These are phyloP conservation scores for Talaromyces sp. DNA, from an alignment of 2,329 filamentous ascomycete species.

Conservation along the genomic window DNA sequence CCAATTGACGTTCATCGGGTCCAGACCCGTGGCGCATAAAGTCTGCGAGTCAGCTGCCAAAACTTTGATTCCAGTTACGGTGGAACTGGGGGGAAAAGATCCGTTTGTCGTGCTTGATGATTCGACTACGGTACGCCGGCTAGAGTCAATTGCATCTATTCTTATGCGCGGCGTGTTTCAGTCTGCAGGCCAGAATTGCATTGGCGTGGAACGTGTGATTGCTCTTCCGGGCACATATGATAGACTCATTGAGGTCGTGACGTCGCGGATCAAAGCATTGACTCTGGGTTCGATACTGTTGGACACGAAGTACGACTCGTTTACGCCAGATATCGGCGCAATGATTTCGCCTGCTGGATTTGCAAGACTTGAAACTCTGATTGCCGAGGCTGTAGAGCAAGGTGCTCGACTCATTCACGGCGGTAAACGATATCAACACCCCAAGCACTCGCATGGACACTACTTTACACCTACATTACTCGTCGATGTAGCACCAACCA, in stretches of 20 bases:
- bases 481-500: slow-evolving; percentile 78
- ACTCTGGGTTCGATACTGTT: slow-evolving; percentile 69
- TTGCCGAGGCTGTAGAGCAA: slow-evolving; percentile 69
- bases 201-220: slow-evolving; percentile 91
- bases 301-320: slow-evolving; percentile 33
- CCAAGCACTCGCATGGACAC: slow-evolving; percentile 71
- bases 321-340: slow-evolving; percentile 70
- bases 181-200: slow-evolving; percentile 93
- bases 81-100: slow-evolving; percentile 94
- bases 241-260: slow-evolving; percentile 65
- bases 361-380: slow-evolving; percentile 68
- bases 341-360: slow-evolving; percentile 81
- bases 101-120: slow-evolving; percentile 87
- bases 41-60: slow-evolving; percentile 85
- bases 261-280: slow-evolving; percentile 69
- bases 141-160: slow-evolving; percentile 72
- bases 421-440: slow-evolving; percentile 68
- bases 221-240: slow-evolving; percentile 74
- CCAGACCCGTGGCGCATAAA: slow-evolving; percentile 76
- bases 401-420: slow-evolving; percentile 81
- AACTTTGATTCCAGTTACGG: slow-evolving; percentile 78
- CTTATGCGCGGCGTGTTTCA: slow-evolving; percentile 93
- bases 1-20: slow-evolving; percentile 96
- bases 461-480: slow-evolving; percentile 92
- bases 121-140: slow-evolving; percentile 51